Base-by-base conservation (phyloP, 2,329 filamentous ascomycete species). In the Alternaria arborescens region DNA sequence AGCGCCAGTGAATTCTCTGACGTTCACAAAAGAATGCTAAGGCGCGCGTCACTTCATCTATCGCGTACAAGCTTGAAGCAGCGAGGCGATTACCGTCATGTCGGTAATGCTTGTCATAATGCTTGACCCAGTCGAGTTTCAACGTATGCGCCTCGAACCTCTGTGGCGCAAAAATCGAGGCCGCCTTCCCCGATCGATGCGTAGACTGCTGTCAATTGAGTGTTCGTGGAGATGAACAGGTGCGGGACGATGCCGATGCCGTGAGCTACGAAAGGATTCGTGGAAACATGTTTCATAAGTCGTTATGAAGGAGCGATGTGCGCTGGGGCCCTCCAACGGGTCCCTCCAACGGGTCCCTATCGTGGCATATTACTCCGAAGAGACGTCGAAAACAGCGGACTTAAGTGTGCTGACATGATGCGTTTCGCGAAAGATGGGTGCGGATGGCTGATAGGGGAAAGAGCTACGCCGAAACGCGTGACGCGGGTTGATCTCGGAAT, bases 211-310 rank as follows among this genome's bases (percentile, higher is more conserved):
- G 20, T 55, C 30, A 36, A 11, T 46, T 46, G 50, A 46, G 41
- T 42, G 32, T 48, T 48, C 42, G 62, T 61, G 62, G 50, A 58
- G 54, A 64, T 64, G 58, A 61, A 20, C 38, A 28, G 32, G 24
- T 16, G 50, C 36, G 50, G 24, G 50, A 30, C 52, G 36, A 26
- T 48, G 40, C 53, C 14, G 57, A 38, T 36, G 20, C 20, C 46
- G 46, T 24, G 32, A 50, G 46, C 46, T 12, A 55, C 20, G 38
- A 40, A 47, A 52, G 52, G 38, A 64, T 59, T 46, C 46, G 48
- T 62, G 58, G 50, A 57, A 55, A 57, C 55, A 36, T 59, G 64
- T 64, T 59, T 66, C 53, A 61, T n/a, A 41, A 54, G 32, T 41
- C 26, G 46, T 18, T 32, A 66, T 66, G 61, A 61, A 61, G 55